Base-by-base conservation (phyloP, 805 yeast genomes). In the Wickerhamomyces ciferrii region DNA sequence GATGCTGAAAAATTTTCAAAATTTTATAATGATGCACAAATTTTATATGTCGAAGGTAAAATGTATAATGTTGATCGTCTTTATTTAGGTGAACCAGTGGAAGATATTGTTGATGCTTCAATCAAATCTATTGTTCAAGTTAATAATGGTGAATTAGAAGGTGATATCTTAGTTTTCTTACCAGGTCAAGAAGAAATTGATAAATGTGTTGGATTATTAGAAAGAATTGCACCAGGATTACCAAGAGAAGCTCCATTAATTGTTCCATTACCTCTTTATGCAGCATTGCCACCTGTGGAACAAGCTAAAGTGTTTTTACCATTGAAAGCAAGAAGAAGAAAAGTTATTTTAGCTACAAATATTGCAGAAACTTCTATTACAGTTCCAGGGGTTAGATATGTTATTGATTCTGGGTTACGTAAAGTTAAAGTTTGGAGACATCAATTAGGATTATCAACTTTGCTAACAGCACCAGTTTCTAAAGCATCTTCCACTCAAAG, bases 141-240 rank as follows among this genome's bases (percentile, higher is more conserved):
- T 14, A 91, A 94, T 60, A 72, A 75, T 54, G 71, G 85, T 8
- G 97, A 94, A 61, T 43, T 59, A 31, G 76, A 77, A 29, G 99
- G 99, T 41, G 99, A 94, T 62, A 78, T 94, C n/a, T 67, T 94
- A 25, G 92, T 92, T 45, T 94, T 94, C 60, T 68, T 94, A 45
- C 91, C 98, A 0, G 99, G 99, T 51, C 99, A 94, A 64, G 99
- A 94, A 60, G 99, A 94, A 60, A 94, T 94, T 62, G 99, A 94
- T 62, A 84, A 84, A 54, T 84, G 87, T 14, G 89, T 81, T 1
- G 75, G 78, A 15, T 65, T 83, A 1, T 66, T 94, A 46, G 75
- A 70, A 45, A 74, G 76, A 35, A 58, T 84, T 19, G 76, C 91
- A 1, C 85, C 86, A 1, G 73, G 75, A 40, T 63, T 91, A 25